Percentiles rank a stretch among this genome's conserved stretches.
Evolutionary conservation across 2,329 filamentous ascomycete genomes (phyloP).

Genomic region (Tolypocladium inflatum): DNA sequence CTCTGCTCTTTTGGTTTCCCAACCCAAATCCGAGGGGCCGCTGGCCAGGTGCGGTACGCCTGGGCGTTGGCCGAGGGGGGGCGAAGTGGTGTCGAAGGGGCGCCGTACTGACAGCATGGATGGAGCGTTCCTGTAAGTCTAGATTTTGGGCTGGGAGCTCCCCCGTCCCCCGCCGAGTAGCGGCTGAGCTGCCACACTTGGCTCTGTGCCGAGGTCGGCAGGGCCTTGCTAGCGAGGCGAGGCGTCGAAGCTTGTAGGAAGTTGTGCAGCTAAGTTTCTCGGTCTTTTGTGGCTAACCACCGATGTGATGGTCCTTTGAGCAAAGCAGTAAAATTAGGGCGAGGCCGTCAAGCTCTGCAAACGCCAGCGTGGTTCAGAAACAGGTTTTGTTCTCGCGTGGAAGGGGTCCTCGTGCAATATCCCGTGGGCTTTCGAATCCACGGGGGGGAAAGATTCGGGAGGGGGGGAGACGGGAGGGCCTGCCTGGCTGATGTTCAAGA

Average conservation of each 20-base stretch:
- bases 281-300: neutral
- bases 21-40: conserved; percentile 36
- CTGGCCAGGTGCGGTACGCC: conserved; percentile 43
- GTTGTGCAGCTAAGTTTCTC: neutral
- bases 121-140: conserved; percentile 18
- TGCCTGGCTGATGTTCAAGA: neutral
- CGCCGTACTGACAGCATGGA: conserved; percentile 47
- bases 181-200: neutral
- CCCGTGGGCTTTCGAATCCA: neutral
- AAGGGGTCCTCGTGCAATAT: neutral
- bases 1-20: conserved; percentile 40
- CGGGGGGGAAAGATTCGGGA: neutral
- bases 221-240: neutral
- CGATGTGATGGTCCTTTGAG: neutral
- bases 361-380: neutral
- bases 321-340: neutral
- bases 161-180: neutral
- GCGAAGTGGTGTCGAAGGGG: conserved; percentile 30
- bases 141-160: conserved; percentile 27
- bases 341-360: neutral
- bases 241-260: neutral
- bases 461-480: neutral
- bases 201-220: neutral
- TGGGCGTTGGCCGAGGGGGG: conserved; percentile 49
- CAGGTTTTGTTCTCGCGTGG: neutral